These are phyloP conservation scores for Avena sativa DNA, from an alignment of 176 grass and related monocot species.

Conservation along the genomic window DNA sequence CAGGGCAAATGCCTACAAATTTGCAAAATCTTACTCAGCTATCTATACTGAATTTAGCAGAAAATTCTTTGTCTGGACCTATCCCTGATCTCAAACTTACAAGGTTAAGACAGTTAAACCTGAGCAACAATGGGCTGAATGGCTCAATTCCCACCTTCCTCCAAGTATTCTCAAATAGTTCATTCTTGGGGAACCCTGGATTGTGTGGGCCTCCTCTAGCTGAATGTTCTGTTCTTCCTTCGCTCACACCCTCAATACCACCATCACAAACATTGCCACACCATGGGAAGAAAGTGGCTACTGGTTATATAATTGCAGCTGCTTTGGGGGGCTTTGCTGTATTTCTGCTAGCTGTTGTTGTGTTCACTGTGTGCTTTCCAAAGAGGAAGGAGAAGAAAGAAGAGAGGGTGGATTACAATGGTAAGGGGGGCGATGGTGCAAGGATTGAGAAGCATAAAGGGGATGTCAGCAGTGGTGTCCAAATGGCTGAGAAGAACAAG, in stretches of 20 bases:
- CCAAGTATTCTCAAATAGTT: conserved; percentile 71
- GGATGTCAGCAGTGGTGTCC: conserved; percentile 80
- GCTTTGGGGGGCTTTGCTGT: conserved; percentile 64
- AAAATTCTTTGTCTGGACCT: conserved; percentile 75
- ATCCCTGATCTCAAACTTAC: conserved; percentile 77
- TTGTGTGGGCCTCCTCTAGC: conserved; percentile 80
- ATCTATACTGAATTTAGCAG: conserved; percentile 67
- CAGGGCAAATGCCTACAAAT: conserved; percentile 65
- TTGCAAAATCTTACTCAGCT: conserved; percentile 77
- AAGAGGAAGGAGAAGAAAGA: conserved; percentile 71
- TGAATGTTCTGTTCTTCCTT: conserved; percentile 64
- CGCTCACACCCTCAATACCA: conserved; percentile 47
- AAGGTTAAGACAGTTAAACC: conserved; percentile 74
- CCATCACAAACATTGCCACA: conserved; percentile 38
- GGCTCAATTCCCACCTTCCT: conserved; percentile 80
- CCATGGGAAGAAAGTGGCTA: conserved; percentile 55
- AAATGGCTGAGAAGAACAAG: conserved; percentile 91
- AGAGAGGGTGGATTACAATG: conserved; percentile 45
- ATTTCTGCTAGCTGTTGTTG: conserved; percentile 60
- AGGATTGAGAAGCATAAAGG: conserved; percentile 74
- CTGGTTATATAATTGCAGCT: conserved; percentile 71
- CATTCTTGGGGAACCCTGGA: conserved; percentile 78
- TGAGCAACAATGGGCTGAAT: conserved; percentile 79
- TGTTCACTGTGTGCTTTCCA: conserved; percentile 67
- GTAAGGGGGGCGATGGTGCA: conserved; percentile 43